Evolutionary conservation across 2,329 filamentous ascomycete genomes (phyloP), one percentile per base, ranked within the genome.

Genomic region (Claviceps monticola): DNA sequence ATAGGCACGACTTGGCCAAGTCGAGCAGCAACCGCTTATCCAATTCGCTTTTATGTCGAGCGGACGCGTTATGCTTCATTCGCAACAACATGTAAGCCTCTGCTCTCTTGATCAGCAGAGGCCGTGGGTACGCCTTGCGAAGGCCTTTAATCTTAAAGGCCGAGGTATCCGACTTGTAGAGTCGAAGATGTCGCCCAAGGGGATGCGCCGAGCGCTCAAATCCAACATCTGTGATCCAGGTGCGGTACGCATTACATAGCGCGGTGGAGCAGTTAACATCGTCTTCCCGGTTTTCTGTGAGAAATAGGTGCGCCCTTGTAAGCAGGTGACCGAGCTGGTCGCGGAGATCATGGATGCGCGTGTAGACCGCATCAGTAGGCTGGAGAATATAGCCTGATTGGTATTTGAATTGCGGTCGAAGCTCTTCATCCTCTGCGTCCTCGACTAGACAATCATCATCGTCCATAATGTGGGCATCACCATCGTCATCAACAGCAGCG

Each of bases 201-300:
- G 94, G 87, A 64, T 96, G 93, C 0, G 93, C 91, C 17, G 91
- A 96, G 54, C 91, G 79, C 68, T 98, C 93, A 54, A 96, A 94
- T 17, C 94, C 93, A 42, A 98, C 90, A 61, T 98, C 93, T 1
- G 95, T 89, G 61, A 98, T 97, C 89, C 90, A 98, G 8, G 88
- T 93, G 44, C 88, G 79, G 65, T 96, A 98, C 1, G 91, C 88
- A 21, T 86, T 86, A 67, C 95, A 98, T 2, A 98, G 70, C 0
- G 90, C 82, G 23, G 89, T 95, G 69, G 98, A 98, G 68, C 89
- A 96, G 16, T 86, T 82, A 1, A 98, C 93, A 64, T 98, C 93
- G 62, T 98, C 93, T 64, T 97, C 88, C 63, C 95, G 90, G 55
- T 91, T 83, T 55, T 81, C 71, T 17, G 80, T 83, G 53, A 98